phyloP scores from a whole-genome alignment of 2,329 filamentous ascomycete species.

The Cucurbitaria berberidis region DNA sequence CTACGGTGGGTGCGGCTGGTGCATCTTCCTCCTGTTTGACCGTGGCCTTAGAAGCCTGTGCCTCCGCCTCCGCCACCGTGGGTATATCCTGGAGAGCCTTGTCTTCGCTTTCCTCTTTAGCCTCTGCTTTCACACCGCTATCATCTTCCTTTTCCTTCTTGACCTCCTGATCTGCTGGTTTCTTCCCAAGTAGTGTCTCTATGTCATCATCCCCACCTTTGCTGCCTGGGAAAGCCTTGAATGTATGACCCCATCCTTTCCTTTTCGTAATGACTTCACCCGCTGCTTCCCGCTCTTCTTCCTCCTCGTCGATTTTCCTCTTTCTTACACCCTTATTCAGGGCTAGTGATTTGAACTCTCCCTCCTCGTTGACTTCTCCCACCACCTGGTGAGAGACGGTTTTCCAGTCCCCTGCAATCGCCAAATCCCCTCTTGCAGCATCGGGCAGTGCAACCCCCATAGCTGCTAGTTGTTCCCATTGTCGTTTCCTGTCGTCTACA shows the following conservation, averaged over 20 bases:
- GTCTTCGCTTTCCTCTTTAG: constrained; percentile 21
- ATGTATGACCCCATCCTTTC: constrained; percentile 54
- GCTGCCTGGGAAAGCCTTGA: constrained; percentile 54
- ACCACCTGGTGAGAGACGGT: constrained; percentile 61
- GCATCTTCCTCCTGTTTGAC: constrained; percentile 32
- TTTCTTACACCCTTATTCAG: constrained; percentile 66
- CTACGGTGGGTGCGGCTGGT: constrained; percentile 54
- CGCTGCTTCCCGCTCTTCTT: constrained; percentile 66
- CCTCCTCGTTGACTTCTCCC: constrained; percentile 51
- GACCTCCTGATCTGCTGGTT: constrained; percentile 34
- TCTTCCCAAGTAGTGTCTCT: constrained; percentile 63
- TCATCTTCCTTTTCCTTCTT: constrained; percentile 54
- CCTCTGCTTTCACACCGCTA: constrained; percentile 25
- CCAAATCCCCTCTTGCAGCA: constrained; percentile 78
- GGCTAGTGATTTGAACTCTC: constrained; percentile 52
- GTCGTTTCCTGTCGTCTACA: constrained; percentile 74
- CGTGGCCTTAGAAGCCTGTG: constrained; percentile 17
- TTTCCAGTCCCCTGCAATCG: constrained; percentile 88
- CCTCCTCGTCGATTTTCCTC: constrained; percentile 64
- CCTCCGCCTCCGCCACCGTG: constrained; percentile 34
- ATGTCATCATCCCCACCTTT: constrained; percentile 65
- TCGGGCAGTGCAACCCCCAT: constrained; percentile 87
- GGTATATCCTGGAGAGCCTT: constrained; percentile 33
- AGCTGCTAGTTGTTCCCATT: constrained; percentile 85
- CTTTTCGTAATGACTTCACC: constrained; percentile 54